These are phyloP conservation scores for Yarrowia keelungensis DNA, from an alignment of 805 yeast genomes.

Conservation along the genomic window DNA sequence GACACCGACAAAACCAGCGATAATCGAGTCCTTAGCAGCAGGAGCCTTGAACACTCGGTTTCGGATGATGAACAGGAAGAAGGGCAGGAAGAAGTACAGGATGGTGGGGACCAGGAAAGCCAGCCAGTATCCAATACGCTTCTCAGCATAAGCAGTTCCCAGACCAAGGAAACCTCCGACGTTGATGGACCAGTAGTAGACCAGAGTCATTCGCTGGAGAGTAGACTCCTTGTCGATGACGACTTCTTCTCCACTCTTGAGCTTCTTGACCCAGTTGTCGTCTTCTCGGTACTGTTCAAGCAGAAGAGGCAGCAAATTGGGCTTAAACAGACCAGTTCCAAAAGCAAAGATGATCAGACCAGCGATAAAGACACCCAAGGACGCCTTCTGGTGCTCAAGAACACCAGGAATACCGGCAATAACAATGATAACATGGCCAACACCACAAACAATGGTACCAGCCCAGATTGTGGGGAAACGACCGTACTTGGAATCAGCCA, in stretches of 20 bases:
- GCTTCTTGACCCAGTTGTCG: slow-evolving; percentile 60
- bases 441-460: slow-evolving; percentile 57
- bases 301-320: slow-evolving; percentile 52
- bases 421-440: slow-evolving; percentile 57
- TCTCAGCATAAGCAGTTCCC: slow-evolving; percentile 60
- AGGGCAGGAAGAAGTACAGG: slow-evolving; percentile 60
- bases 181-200: slow-evolving; percentile 63
- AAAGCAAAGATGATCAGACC: slow-evolving; percentile 45
- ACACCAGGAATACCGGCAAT: slow-evolving; percentile 66
- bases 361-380: slow-evolving; percentile 50
- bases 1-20: slow-evolving; percentile 29
- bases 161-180: slow-evolving; percentile 62
- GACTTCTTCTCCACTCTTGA: slow-evolving; percentile 62
- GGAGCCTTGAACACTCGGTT: slow-evolving; percentile 50
- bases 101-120: slow-evolving; percentile 60
- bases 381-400: slow-evolving; percentile 67
- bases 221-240: slow-evolving; percentile 57
- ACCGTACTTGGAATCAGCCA: slow-evolving; percentile 59
- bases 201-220: slow-evolving; percentile 51
- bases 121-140: slow-evolving; percentile 62
- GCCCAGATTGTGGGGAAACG: slow-evolving; percentile 58
- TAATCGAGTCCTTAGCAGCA: slow-evolving; percentile 45
- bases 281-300: slow-evolving; percentile 61
- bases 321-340: slow-evolving; percentile 64
- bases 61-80: slow-evolving; percentile 57